Base-by-base conservation (phyloP, 768 basidiomycete genomes). In the Pleurotus sapidus region DNA sequence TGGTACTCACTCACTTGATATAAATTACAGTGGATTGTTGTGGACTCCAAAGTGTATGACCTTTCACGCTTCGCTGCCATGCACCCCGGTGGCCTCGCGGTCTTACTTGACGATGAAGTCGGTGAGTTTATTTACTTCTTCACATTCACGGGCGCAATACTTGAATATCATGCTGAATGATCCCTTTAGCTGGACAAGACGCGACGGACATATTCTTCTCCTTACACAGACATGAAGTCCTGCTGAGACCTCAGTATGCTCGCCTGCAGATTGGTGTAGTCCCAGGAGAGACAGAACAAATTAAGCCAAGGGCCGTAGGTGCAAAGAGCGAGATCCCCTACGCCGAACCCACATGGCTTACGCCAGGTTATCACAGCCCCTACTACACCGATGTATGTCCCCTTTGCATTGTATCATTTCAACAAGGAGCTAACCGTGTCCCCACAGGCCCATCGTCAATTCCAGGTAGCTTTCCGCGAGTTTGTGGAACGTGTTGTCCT, bases 331-430 rank as follows among this genome's bases (percentile, higher is more conserved):
- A 73, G 53, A 84, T 93, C 0, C 91, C 91, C 0, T 93, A 91
- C 67, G 88, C 82, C 0, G 92, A 93, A 64, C 88, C 91, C 2
- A 84, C 83, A 14, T 93, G 91, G 87, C 68, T 91, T 45, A 70
- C 78, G 0, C 66, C 76, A 2, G 85, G 82, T 14, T 91, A 79
- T 72, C 74, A 83, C 62, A 65, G 55, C 9, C 65, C 65, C 15
- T 65, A 65, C 43, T 67, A 64, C 49, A 64, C 50, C 51, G 59
- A 67, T 23, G 62, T 65, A 50, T 46, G 63, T 57, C 14, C 14
- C 25, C 11, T 27, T 15, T 56, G 24, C 42, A 15, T 39, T 49
- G 57, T 63, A 60, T 4, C 37, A 25, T n/a, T 20, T 38, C 42
- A 18, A 7, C 46, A 38, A n/a, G 45, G 76, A 74, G 12, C 77